Percentiles rank a stretch among this genome's conserved stretches.
phyloP scores from a whole-genome alignment of 108 stramenopile species.

The Aureococcus anophagefferens region DNA sequence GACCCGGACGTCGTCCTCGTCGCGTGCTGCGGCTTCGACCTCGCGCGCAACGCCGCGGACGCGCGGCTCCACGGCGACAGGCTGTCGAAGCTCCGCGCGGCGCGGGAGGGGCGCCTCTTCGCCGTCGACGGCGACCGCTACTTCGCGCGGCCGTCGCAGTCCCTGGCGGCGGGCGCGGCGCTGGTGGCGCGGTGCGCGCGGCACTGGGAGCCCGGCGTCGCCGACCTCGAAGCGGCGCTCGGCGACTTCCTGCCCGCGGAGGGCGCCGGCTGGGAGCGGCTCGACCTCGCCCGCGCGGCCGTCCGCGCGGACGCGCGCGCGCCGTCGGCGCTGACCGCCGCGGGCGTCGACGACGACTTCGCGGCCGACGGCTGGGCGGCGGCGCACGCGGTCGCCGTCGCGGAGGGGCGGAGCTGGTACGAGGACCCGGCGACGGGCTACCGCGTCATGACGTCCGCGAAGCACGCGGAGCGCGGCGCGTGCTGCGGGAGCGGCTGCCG shows the following conservation, averaged over 20 bases:
- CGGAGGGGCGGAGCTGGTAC: conserved; percentile 25
- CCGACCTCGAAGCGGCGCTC: too few species aligned
- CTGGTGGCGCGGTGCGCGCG: conserved; percentile 56
- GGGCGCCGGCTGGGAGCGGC: too few species aligned
- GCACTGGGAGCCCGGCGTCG: too few species aligned
- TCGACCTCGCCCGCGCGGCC: too few species aligned
- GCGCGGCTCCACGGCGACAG: conserved; percentile 4
- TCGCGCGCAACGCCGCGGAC: conserved; percentile 61
- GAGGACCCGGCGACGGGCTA: conserved; percentile 75
- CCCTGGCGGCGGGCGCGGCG: conserved; percentile 58
- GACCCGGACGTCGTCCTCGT: conserved; percentile 74
- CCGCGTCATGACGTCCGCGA: conserved; percentile 68
- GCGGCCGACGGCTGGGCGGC: too few species aligned
- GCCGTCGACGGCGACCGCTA: conserved; percentile 69
- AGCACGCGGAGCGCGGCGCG: conserved; percentile 64
- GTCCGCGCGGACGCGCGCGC: too few species aligned
- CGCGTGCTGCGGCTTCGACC: conserved; percentile 78
- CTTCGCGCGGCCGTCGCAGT: conserved; percentile 74
- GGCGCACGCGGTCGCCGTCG: conserved; percentile 2
- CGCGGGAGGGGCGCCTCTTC: conserved; percentile 41
- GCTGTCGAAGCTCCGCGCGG: conserved; percentile 44
- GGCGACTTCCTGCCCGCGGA: too few species aligned
- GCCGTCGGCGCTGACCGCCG: too few species aligned
- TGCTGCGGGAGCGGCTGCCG: conserved; percentile 84
- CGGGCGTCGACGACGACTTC: too few species aligned